Evolutionary conservation across 106 monocot genomes (phyloP), one percentile per base, ranked within the genome.

Genomic region (Phalaenopsis aphrodite): DNA sequence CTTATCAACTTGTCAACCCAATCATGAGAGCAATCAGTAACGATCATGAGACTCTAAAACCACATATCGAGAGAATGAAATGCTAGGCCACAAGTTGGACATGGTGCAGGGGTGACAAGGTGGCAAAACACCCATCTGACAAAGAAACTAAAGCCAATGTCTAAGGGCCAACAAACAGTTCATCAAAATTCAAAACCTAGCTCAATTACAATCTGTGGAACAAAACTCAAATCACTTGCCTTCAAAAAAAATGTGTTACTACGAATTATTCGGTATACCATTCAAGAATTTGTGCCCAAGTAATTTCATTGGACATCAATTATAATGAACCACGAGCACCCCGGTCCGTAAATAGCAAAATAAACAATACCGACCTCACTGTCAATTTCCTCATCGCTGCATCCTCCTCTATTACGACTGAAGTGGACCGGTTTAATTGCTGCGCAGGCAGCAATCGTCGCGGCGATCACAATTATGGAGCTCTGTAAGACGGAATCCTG

Each of bases 401-500:
- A 61, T 41, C 41, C n/a, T 72, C 66, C 16, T 64, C 56, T 78
- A 18, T 17, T 66, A 17, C 75, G 10, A 75, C 52, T 42, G 9
- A 73, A 7, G 78, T 74, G 49, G 1, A 79, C 19, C 10, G 79
- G 10, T 39, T 75, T 64, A 66, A 85, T 24, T 3, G 66, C 75
- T 11, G 78, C 66, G 46, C 78, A 65, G 61, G 78, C 52, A 18
- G 82, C 75, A 42, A 75, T 75, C 2, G 78, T 75, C 14, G 81
- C 85, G 19, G 85, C 73, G 0, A 69, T 78, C 23, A 48, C 78
- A 55, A 78, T 42, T 39, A 81, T 41, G 74, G 85, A 82, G 30
- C 30, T 52, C 41, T 81, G 75, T 48, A 30, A 64, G 49, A 45
- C 23, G 8, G 72, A 71, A 14, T 75, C 69, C 15, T 41, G 78